A percentile compares a stretch with the other conserved stretches of the same genome.
phyloP scores from a whole-genome alignment of 768 basidiomycete genomes.

The Kwoniella mangroviensis region DNA sequence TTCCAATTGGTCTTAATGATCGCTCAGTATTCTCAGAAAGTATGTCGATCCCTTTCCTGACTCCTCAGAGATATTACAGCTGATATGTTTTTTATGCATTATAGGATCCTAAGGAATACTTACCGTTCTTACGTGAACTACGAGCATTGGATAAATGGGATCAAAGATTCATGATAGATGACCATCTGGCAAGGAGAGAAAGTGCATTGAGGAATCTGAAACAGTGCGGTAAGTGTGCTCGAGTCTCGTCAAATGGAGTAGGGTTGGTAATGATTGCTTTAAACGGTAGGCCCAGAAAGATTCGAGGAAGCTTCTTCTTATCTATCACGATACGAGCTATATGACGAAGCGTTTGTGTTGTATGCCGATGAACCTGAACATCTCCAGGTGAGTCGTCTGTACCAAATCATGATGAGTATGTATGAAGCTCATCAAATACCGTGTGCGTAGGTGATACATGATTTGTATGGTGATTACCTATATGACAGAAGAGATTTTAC shows the following conservation, averaged over 20 bases:
- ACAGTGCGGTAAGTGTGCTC: conserved; percentile 80
- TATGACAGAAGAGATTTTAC: conserved; percentile 81
- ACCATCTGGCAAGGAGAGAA: conserved; percentile 76
- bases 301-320: conserved; percentile 83
- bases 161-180: conserved; percentile 89
- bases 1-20: conserved; percentile 94
- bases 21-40: conserved; percentile 96
- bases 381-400: conserved; percentile 62
- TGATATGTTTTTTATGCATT: not conserved
- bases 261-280: too few relatives aligned
- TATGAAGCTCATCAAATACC: not conserved
- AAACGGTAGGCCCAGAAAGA: too few relatives aligned
- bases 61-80: not conserved
- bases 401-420: not conserved
- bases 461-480: conserved; percentile 82
- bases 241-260: too few relatives aligned
- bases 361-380: conserved; percentile 70
- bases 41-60: conserved; percentile 50
- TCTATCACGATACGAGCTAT: conserved; percentile 75
- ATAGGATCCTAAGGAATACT: conserved; percentile 95
- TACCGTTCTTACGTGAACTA: conserved; percentile 92
- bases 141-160: conserved; percentile 77
- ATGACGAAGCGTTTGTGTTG: conserved; percentile 72
- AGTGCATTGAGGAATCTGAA: conserved; percentile 76
- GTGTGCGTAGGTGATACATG: conserved; percentile 42